These are phyloP conservation scores for Luzula sylvatica DNA, from an alignment of 176 grass and related monocot genomes.

Conservation along the genomic window DNA sequence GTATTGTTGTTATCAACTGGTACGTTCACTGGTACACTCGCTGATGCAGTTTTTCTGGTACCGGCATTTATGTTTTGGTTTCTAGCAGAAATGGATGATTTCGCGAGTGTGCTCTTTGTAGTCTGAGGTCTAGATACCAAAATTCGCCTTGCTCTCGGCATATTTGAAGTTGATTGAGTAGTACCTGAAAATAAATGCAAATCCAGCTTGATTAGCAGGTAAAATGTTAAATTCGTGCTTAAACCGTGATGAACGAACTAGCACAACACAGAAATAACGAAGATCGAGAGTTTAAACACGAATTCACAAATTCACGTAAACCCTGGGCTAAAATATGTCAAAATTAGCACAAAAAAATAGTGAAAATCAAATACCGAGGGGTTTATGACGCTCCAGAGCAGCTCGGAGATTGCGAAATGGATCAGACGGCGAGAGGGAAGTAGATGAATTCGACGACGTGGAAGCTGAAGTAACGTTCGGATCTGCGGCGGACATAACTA, in stretches of 20 bases:
- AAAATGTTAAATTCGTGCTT: conserved; percentile 1
- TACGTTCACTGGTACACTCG: no score
- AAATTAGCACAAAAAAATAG: conserved; percentile 17
- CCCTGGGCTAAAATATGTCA: not conserved
- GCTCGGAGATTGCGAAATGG: conserved; percentile 58
- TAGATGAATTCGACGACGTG: conserved; percentile 41
- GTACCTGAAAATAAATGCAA: conserved; percentile 29
- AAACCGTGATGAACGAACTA: not conserved
- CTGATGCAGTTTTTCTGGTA: conserved; percentile 26
- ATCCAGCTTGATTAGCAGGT: conserved; percentile 10
- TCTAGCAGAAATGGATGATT: conserved; percentile 13
- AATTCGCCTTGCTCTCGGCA: conserved; percentile 43
- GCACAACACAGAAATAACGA: not conserved
- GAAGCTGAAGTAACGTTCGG: conserved; percentile 29
- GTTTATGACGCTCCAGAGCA: conserved; percentile 62
- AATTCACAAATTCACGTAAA: not conserved
- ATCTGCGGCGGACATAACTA: conserved; percentile 15
- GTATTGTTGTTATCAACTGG: conserved; percentile 8
- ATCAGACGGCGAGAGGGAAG: conserved; percentile 32
- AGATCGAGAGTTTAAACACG: not conserved
- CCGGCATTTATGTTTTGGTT: conserved; percentile 14
- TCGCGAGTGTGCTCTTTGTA: conserved; percentile 17
- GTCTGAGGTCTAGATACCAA: conserved; percentile 31
- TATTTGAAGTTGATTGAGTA: conserved; percentile 45
- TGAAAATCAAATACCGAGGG: conserved; percentile 22